Evolutionary conservation across 2,329 filamentous ascomycete genomes (phyloP), one percentile per base, ranked within the genome.

Genomic region (Pseudomassariella vexata): DNA sequence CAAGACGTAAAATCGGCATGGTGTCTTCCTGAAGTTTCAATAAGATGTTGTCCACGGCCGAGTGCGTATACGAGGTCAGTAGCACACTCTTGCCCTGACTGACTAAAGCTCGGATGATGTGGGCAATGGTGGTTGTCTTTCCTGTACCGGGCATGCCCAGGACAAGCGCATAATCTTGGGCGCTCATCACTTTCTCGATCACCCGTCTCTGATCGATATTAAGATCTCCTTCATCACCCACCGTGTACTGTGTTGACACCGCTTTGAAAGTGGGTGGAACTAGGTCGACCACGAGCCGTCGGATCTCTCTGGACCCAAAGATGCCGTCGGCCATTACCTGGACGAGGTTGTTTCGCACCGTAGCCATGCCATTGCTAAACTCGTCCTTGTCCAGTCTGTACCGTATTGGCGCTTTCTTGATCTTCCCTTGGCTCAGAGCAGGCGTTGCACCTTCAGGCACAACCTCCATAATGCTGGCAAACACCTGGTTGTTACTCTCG

Each of bases 141-240:
- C 92, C 92, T 0, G 92, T 98, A 6, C 92, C 92, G 2, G 92
- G 92, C 92, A 98, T 98, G 18, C 92, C 92, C 14, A 98, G 75
- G 9, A 98, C 89, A n/a, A 98, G 70, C 6, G 92, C 90, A 57
- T 96, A 98, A 61, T 98, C 89, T 45, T 85, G 76, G 3, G 92
- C 90, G 49, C 83, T 87, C 83, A 98, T 94, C 23, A 98, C 90
- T 58, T 95, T 96, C 46, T 87, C 76, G 32, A 98, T 88, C 0
- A 92, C 92, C 36, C 70, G 73, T 49, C 73, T 79, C 57, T 98
- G 92, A 52, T 96, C 92, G 8, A 85, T 68, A 44, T 98, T 98
- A 46, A 98, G 76, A 31, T 67, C 74, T 40, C 75, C 73, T 31
- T 76, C 71, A 21, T 74, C 76, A 3, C 73, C 60, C 9, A 87